These are phyloP conservation scores for Phytopythium chamaehyphon DNA, from an alignment of 352 stramenopile genomes.

Conservation along the genomic window DNA sequence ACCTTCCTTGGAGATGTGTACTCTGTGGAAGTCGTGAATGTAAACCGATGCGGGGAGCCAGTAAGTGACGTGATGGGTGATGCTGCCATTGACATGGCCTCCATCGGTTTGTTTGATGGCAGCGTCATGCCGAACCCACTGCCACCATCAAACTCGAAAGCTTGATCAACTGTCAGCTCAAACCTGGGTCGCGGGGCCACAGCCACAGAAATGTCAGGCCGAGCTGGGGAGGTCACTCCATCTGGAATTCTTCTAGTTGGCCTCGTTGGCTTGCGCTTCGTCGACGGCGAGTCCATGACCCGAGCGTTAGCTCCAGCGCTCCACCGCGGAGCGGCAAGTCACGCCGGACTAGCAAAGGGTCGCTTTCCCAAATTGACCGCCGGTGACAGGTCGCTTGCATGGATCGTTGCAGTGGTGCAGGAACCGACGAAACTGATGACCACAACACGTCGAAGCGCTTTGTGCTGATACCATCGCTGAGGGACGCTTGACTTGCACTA, in stretches of 20 bases:
- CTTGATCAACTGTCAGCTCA: slow-evolving; percentile 47
- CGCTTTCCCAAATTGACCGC: neutral
- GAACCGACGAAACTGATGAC: no score
- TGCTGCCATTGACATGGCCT: slow-evolving; percentile 20
- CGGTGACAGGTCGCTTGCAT: no score
- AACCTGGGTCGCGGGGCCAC: slow-evolving; percentile 23
- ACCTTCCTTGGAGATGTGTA: slow-evolving; percentile 81
- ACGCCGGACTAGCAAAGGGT: slow-evolving; percentile 1
- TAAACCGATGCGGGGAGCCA: slow-evolving; percentile 43
- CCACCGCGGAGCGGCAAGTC: no score
- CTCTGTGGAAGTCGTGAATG: slow-evolving; percentile 59
- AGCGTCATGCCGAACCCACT: slow-evolving; percentile 57
- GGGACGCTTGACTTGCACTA: no score
- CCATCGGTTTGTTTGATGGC: slow-evolving; percentile 49
- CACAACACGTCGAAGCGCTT: no score
- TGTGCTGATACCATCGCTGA: no score
- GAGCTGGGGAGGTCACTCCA: neutral
- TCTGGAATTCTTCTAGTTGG: neutral
- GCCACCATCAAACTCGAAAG: slow-evolving; percentile 72
- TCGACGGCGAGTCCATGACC: neutral
- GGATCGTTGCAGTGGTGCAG: no score
- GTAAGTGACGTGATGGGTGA: neutral
- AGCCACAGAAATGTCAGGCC: neutral
- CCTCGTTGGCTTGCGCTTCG: slow-evolving; percentile 3
- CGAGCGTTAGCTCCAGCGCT: no score